Evolutionary conservation across 805 yeast genomes (phyloP), one percentile per base, ranked within the genome.

Genomic region (Metschnikowia sp.): DNA sequence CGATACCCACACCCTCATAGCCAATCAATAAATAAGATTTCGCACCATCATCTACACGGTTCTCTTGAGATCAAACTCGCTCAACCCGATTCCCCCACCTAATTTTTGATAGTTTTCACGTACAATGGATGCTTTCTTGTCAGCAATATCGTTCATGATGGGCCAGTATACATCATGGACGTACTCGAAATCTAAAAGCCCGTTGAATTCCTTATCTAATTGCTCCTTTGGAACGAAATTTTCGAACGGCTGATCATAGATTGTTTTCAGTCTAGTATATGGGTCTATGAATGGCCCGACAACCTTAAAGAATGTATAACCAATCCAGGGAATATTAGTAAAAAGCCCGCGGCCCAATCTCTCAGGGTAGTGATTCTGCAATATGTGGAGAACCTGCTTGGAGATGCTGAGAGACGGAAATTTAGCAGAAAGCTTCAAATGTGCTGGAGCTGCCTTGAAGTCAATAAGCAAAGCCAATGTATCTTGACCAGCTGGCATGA

Each of bases 401-500:
- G 80, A 76, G 45, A 75, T 74, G 32, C 77, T 68, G 28, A 74
- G 58, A 2, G 82, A 80, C 3, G 81, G 83, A 53, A 66, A 74
- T 60, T 63, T 76, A 10, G 76, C 54, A 7, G 70, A 66, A 22
- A 69, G 60, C 13, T 65, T 70, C 62, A 68, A 55, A 34, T 60
- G 64, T 3, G 62, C 63, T 7, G 72, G 74, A 1, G 74, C 72
- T 12, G 76, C 72, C 52, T 79, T 77, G 61, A 80, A 79, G 60
- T 80, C 84, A 35, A 78, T 78, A 46, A 80, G 64, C 18, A 79
- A 68, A 8, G 83, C 80, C 31, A 79, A 61, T 3, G 78, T 71
- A 44, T 79, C 83, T 42, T 77, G 82, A 32, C 83, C 84, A 39
- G 79, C 80, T 4, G 84, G 84, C 76, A 78, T 76, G 59, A 69